These are phyloP conservation scores for Oryza longistaminata DNA, from an alignment of 176 grass and related monocot genomes.

Conservation along the genomic window DNA sequence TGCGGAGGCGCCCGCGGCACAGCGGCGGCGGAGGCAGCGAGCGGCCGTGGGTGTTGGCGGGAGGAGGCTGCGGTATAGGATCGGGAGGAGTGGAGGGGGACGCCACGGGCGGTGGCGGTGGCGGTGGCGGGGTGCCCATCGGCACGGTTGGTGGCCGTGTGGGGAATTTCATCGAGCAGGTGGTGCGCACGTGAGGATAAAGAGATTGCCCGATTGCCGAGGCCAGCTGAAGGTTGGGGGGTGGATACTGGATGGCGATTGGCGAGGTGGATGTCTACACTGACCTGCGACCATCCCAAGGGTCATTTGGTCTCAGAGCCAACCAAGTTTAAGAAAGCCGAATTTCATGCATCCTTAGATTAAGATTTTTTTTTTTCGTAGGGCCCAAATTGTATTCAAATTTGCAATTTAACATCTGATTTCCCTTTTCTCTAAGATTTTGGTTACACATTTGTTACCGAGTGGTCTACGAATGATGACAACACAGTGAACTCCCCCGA, in stretches of 20 bases:
- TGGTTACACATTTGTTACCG: too few species aligned
- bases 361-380: too few species aligned
- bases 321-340: background rate
- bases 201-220: background rate
- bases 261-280: background rate
- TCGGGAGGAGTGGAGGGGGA: conserved; percentile 22
- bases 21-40: conserved; percentile 18
- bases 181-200: conserved; percentile 45
- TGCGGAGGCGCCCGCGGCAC: conserved; percentile 27
- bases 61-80: conserved; percentile 21
- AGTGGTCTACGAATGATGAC: too few species aligned
- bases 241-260: background rate
- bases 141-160: conserved; percentile 30
- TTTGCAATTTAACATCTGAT: too few species aligned
- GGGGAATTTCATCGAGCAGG: conserved; percentile 58
- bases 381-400: too few species aligned
- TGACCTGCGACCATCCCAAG: background rate
- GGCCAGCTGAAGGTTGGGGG: background rate
- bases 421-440: too few species aligned
- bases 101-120: conserved; percentile 41
- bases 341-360: too few species aligned
- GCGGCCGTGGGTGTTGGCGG: conserved; percentile 10
- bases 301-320: background rate
- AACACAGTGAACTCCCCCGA: too few species aligned
- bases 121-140: conserved; percentile 34